Conservation (phyloP, 495 filamentous ascomycete genomes). For the Penicillium waksmanii region DNA sequence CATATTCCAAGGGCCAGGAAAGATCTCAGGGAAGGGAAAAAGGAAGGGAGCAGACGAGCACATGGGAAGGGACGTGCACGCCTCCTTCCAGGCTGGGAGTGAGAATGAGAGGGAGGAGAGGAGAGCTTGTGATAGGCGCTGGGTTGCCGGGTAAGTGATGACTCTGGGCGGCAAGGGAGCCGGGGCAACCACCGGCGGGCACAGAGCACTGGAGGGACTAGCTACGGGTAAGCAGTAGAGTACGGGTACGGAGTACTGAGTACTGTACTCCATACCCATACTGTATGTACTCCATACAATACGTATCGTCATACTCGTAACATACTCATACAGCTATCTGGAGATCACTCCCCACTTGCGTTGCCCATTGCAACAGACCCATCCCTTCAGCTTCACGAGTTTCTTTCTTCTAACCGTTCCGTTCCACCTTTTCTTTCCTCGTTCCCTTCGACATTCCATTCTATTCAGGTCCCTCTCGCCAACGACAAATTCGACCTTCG, state of each 20-base stretch:
- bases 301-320: neutral
- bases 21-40: constrained; percentile 2
- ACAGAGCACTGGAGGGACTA: neutral
- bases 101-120: constrained; percentile 23
- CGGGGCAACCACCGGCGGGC: constrained; percentile 48
- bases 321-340: constrained; percentile 27
- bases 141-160: constrained; percentile 40
- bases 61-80: constrained; percentile 31
- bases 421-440: constrained; percentile 35
- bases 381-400: constrained; percentile 55
- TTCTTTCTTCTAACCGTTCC: constrained; percentile 41
- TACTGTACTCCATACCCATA: neutral
- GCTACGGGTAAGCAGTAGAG: neutral
- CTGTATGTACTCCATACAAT: neutral
- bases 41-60: constrained; percentile 11
- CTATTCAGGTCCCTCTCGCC: constrained; percentile 14
- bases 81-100: constrained; percentile 31
- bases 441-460: constrained; percentile 22
- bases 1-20: neutral
- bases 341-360: constrained; percentile 54
- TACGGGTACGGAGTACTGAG: neutral
- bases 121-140: constrained; percentile 38
- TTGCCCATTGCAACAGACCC: constrained; percentile 57
- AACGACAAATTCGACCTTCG: constrained; percentile 10
- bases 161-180: constrained; percentile 49